These are phyloP conservation scores for Umbelopsis sp. DNA, from an alignment of 192 early-diverging fungal species.

Conservation along the genomic window DNA sequence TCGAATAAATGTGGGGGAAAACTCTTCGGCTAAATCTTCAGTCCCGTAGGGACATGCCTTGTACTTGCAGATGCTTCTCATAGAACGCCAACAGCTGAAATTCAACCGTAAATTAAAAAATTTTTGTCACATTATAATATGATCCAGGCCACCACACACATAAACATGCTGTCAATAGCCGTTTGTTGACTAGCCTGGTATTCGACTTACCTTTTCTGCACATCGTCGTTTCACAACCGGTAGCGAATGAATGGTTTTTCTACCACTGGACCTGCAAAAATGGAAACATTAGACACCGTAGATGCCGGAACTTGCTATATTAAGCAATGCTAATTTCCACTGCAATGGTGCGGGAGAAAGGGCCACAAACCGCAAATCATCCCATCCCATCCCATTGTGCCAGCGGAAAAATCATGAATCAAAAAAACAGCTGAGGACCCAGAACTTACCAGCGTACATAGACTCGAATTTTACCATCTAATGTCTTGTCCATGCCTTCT, in stretches of 20 bases:
- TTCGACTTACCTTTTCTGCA: conserved; percentile 2
- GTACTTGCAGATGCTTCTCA: background rate
- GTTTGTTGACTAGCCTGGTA: background rate
- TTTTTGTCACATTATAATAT: background rate
- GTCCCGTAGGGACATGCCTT: conserved; percentile 2
- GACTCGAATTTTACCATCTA: conserved; percentile 2
- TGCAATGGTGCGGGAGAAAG: no score
- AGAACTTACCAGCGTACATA: conserved; percentile 11
- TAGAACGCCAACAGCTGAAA: conserved; percentile 6
- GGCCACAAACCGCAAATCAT: no score
- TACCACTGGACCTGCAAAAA: background rate
- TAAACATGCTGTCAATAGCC: no score
- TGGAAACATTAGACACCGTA: no score
- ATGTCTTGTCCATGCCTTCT: conserved; percentile 13
- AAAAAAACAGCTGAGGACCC: background rate
- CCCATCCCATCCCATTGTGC: background rate
- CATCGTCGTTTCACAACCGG: conserved; percentile 4
- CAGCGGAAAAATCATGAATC: background rate
- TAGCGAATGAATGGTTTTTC: conserved; percentile 4
- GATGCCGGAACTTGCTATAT: no score
- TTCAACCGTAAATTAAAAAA: background rate
- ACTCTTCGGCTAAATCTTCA: background rate
- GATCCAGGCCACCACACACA: no score
- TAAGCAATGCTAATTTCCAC: no score
- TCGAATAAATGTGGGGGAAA: background rate